Base-by-base conservation (phyloP, 306 rosid genomes). In the Castanea crenata region DNA sequence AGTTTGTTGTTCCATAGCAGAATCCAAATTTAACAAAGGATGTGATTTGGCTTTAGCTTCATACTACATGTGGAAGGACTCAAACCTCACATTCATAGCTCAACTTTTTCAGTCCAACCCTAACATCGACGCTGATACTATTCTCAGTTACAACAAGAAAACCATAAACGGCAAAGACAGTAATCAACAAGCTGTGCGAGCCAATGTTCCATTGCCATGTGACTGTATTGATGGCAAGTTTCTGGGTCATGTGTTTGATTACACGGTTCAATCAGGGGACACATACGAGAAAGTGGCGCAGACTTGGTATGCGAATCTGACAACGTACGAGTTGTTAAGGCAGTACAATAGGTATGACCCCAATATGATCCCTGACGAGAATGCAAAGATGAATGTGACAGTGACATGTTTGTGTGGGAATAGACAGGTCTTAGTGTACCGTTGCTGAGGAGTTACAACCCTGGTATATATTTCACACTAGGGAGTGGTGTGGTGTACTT, bases 1-100 rank as follows among this genome's bases (percentile, higher is more conserved):
- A 31, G 69, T 81, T 19, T 67, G 19, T 13, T 74, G 75, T 70
- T 56, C 61, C 64, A 76, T 29, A 5, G 92, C 80, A 4, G 86
- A 88, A 79, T 81, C 98, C 6, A 79, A 75, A 31, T 94, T 96
- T 79, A 51, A 78, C 8, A 78, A 72, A 44, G 80, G 80, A 14
- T 94, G 98, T 83, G 85, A 32, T 12, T 29, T 84, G 77, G 98
- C 98, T 78, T 59, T 90, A 56, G 98, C 90, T 74, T 94, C 96
- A 1, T 89, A 86, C 79, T 80, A 57, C 52, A 55, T 86, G 2
- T 23, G 25, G 79, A 8, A 12, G 2, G 4, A 1, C 0, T 6
- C 85, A 31, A 0, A 4, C 19, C 25, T 93, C 0, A 0, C 25
- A 3, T 21, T 51, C 6, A 57, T 88, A 27, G 31, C 84, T 1